These are phyloP conservation scores for Pestalotiopsis sp. DNA, from an alignment of 2,329 filamentous ascomycete species.

Conservation along the genomic window DNA sequence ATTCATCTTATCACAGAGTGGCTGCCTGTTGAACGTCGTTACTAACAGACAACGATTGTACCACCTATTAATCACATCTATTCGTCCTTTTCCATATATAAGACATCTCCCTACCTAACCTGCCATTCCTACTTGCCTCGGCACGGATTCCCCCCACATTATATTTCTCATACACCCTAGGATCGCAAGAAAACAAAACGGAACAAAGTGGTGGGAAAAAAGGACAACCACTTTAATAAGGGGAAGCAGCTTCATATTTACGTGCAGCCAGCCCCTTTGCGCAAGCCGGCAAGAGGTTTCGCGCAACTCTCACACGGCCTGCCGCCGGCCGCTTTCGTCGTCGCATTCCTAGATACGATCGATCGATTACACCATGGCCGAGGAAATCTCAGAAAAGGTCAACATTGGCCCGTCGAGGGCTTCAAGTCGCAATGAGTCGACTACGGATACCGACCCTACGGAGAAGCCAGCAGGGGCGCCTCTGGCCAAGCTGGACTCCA, in stretches of 20 bases:
- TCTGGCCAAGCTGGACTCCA: constrained; percentile 47
- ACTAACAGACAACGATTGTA: too few relatives aligned
- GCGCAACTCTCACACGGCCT: not conserved
- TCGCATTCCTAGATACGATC: not conserved
- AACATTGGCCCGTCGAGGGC: constrained; percentile 27
- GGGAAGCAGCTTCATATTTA: not conserved
- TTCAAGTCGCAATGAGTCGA: constrained; percentile 40
- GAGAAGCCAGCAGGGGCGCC: constrained; percentile 15
- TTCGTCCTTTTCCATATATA: too few relatives aligned
- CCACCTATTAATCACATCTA: too few relatives aligned
- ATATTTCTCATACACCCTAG: too few relatives aligned
- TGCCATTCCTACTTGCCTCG: too few relatives aligned
- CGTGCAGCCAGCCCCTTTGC: not conserved
- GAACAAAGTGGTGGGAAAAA: not conserved
- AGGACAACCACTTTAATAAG: not conserved
- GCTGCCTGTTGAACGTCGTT: too few relatives aligned
- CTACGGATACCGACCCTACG: constrained; percentile 20
- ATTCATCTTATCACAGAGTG: too few relatives aligned
- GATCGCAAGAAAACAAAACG: too few relatives aligned
- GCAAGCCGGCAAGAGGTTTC: not conserved
- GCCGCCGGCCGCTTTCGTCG: not conserved
- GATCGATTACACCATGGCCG: not conserved
- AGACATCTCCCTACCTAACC: too few relatives aligned
- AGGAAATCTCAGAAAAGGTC: constrained; percentile 31
- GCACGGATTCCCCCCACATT: too few relatives aligned